Conservation (phyloP, 1,139 yeast species). For the Scheffersomyces lignicola region DNA sequence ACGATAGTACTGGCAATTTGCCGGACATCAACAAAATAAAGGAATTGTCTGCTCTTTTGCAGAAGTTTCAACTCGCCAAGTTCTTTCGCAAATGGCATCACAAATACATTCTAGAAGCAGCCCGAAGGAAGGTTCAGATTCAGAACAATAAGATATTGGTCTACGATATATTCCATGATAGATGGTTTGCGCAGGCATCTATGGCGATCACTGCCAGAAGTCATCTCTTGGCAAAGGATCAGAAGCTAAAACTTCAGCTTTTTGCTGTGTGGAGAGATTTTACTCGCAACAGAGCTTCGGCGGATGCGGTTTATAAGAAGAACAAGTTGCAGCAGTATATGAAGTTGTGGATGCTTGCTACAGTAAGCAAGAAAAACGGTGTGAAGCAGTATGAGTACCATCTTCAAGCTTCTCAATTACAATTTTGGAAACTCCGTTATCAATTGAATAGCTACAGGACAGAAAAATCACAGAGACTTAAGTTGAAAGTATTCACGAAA, state of each 20-base stretch:
- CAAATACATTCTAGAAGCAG: slow-evolving; percentile 7
- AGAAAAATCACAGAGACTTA: background rate
- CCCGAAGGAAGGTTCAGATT: slow-evolving; percentile 9
- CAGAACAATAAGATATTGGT: slow-evolving; percentile 11
- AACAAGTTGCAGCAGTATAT: slow-evolving; percentile 8
- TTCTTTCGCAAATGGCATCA: slow-evolving; percentile 18
- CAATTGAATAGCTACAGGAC: background rate
- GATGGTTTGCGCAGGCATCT: slow-evolving; percentile 15
- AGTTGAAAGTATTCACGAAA: slow-evolving; percentile 1
- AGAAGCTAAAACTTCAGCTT: background rate
- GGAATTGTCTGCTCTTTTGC: slow-evolving; percentile 10
- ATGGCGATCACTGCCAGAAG: background rate
- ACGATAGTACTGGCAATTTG: background rate
- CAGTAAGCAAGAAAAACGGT: slow-evolving; percentile 4
- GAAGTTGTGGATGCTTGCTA: slow-evolving; percentile 17
- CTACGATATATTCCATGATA: slow-evolving; percentile 14
- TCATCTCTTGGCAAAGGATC: slow-evolving; percentile 1
- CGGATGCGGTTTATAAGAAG: slow-evolving; percentile 13
- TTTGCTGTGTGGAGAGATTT: slow-evolving; percentile 18
- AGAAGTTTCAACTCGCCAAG: slow-evolving; percentile 12
- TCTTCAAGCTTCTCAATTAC: slow-evolving; percentile 2
- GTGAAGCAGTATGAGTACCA: slow-evolving; percentile 16
- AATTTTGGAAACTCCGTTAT: slow-evolving; percentile 4
- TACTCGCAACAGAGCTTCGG: slow-evolving; percentile 9
- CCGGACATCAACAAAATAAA: slow-evolving; percentile 13